Base-by-base conservation (phyloP, 352 stramenopile species). In the Globisporangium viniferum region DNA sequence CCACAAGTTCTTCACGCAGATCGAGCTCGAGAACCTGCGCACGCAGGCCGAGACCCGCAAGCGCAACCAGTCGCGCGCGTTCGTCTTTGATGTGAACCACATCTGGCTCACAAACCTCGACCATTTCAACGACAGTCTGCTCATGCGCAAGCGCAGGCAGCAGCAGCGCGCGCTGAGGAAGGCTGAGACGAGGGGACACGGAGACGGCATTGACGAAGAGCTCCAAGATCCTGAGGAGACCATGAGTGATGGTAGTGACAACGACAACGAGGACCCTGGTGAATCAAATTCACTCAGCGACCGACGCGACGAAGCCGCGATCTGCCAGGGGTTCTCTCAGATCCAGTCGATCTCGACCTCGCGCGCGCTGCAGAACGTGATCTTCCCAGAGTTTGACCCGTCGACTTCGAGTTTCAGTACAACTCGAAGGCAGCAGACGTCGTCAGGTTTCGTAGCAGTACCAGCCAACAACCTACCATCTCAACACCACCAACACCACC, bases 91-190 rank as follows among this genome's bases (percentile, higher is more conserved):
- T 66, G 92, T 98, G 48, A 92, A 97, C 69, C 86, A 92, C 67
- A 74, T 98, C 35, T 98, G 92, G 92, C 83, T 98, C 59, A 94
- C 90, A 10, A 97, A 97, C 68, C 77, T 97, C 35, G 82, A 93
- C 56, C 90, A 97, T 68, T 93, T 97, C 64, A 90, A 93, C 58
- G 77, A 83, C 31, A 77, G 73, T 44, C 63, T 74, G 61, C 54
- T 71, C 35, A 39, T 53, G 64, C 53, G 56, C 51, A 33, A 72
- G 51, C 66, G 69, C 33, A 41, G 22, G 33, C 64, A 55, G 24
- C 69, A 78, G 36, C 59, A 63, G 2, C 46, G 59, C 8, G 35
- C 51, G 29, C 54, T 63, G 27, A 33, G 29, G 18, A 67, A 62
- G 0, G 54, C 46, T 20, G 49, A 62, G 39, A 18, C 35, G 18